Evolutionary conservation across 2,329 filamentous ascomycete genomes (phyloP), one percentile per base, ranked within the genome.

Genomic region (Hymenotorrendiella dingleyae): DNA sequence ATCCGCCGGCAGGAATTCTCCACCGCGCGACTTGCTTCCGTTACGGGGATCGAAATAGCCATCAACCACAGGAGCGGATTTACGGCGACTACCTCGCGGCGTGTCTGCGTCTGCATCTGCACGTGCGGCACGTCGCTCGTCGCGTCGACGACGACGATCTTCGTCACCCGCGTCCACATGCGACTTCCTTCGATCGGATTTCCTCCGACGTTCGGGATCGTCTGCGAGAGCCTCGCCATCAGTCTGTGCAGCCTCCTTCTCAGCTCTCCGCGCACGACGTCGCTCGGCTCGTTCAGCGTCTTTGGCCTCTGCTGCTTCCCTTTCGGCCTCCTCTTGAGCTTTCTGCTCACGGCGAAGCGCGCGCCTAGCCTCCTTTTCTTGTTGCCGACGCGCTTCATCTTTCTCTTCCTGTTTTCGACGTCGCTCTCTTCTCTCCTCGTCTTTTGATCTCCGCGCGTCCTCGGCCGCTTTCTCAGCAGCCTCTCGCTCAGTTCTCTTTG

Each of bases 361-460:
- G 6, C 75, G 71, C 28, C 77, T 70, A 3, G 72, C 71, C 39
- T 80, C 76, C 50, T 74, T 79, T 45, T 82, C 78, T 48, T 78
- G 75, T 42, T 71, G 67, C 44, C 67, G 66, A 46, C 71, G 68
- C 22, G 69, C 67, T 53, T 80, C 76, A 1, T 67, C 69, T n/a
- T 75, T 74, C 24, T 76, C 74, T 43, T 80, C 77, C 32, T 74
- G 71, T 43, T 66, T 71, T 37, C 71, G 70, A 27, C 72, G 74
- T 29, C 72, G 70, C 48, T 80, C 75, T 22, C 73, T 72, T 6
- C 74, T 68, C 16, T 70, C 67, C 33, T 77, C 76, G 12, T 81
- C 76, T 52, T 77, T 78, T 6, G 68, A 69, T 22, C 68, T 69
- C 34, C 75, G 74, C 5, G 73, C 67, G 37, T 82, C 79, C 41